Percentiles rank a stretch among this genome's conserved stretches.
Evolutionary conservation across 129 eudicot species (phyloP).

Genomic region (Flaveria linearis): DNA sequence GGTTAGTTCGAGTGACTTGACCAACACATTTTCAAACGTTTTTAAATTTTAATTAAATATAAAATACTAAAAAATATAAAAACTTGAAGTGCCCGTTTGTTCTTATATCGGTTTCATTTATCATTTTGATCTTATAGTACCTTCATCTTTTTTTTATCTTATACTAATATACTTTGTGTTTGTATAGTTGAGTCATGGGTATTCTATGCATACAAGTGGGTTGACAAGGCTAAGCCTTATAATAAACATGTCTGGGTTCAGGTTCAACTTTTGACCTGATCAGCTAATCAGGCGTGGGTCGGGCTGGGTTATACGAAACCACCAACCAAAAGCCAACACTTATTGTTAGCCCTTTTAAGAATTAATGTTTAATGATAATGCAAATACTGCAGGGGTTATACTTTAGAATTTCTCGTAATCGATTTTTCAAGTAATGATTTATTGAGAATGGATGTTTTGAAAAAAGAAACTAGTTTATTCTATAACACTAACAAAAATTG

Average conservation of each 20-base stretch:
- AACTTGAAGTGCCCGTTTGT: not conserved
- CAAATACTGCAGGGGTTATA: too few relatives aligned
- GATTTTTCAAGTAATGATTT: too few relatives aligned
- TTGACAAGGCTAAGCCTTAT: not conserved
- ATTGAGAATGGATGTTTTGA: too few relatives aligned
- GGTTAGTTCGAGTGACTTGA: not conserved
- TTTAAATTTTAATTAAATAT: not conserved
- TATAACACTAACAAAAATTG: too few relatives aligned
- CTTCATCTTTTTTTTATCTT: not conserved
- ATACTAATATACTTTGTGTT: not conserved
- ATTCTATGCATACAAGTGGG: not conserved
- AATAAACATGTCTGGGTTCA: not conserved
- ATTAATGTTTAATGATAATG: too few relatives aligned
- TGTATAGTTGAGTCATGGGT: not conserved
- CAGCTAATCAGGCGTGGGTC: not conserved
- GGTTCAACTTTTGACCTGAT: not conserved
- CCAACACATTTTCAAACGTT: not conserved
- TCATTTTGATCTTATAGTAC: not conserved
- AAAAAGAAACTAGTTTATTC: too few relatives aligned
- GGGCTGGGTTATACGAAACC: not conserved
- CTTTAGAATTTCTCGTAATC: too few relatives aligned
- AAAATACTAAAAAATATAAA: not conserved
- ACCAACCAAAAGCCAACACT: not conserved
- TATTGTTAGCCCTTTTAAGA: too few relatives aligned
- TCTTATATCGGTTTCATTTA: not conserved